Conservation (phyloP, 345 rosid species). For the Sonneratia alba region DNA sequence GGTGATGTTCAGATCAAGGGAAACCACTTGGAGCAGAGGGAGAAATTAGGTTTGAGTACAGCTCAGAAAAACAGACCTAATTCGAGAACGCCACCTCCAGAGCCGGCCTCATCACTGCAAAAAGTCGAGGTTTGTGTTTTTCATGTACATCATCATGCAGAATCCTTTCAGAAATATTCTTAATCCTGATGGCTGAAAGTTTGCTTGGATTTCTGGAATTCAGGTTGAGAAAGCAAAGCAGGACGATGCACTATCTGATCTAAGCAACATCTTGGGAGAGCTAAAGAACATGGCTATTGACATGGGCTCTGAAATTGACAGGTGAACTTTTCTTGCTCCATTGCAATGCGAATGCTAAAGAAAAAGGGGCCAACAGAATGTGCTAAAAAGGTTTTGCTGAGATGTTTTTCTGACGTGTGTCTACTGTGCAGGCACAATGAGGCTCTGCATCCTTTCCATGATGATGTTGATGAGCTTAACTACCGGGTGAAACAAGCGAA, state of each 20-base stretch:
- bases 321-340: conserved; percentile 25
- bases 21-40: conserved; percentile 58
- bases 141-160: not conserved
- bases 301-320: conserved; percentile 54
- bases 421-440: conserved; percentile 55
- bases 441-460: conserved; percentile 45
- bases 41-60: conserved; percentile 66
- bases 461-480: conserved; percentile 66
- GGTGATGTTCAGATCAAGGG: conserved; percentile 55
- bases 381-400: not conserved
- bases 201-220: conserved; percentile 1
- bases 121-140: conserved; percentile 56
- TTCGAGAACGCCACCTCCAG: conserved; percentile 35
- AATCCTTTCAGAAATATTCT: not conserved
- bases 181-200: not conserved
- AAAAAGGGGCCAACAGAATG: not conserved
- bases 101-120: conserved; percentile 54
- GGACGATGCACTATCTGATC: conserved; percentile 64
- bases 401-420: not conserved
- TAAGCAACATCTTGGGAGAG: conserved; percentile 65
- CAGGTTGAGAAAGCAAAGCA: conserved; percentile 74
- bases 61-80: conserved; percentile 28
- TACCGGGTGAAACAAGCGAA: conserved; percentile 62
- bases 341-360: not conserved
- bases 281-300: conserved; percentile 80